Base-by-base conservation (phyloP, 345 rosid species). In the Crucihimalaya himalaica region DNA sequence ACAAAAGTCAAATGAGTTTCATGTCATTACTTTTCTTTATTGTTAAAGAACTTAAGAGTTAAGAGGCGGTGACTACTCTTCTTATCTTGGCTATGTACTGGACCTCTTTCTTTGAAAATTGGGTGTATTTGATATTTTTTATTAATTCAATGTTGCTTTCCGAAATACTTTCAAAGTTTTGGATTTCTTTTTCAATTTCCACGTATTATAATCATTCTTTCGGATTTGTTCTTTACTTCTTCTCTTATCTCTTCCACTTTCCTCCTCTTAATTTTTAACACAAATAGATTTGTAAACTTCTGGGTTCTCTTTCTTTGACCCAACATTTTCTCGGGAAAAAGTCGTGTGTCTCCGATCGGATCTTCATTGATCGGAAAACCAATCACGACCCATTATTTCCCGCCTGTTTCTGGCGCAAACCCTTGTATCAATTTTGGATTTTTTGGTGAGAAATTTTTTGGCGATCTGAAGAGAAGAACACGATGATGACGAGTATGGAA, bases 401-500 rank as follows among this genome's bases (percentile, higher is more conserved):
- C 35, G n/a, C 37, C 63, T 45, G 65, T 9, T 58, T 47, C 37
- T 18, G 14, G 61, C 6, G 34, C 53, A 35, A 45, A 52, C 68
- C 71, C 20, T 23, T 58, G 18, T 47, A 23, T 32, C 64, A 23
- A 32, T 16, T 74, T 37, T 60, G 15, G 69, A 58, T 71, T 73
- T 73, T 18, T 56, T 27, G 55, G 5, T 12, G 46, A 65, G 51
- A 66, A 35, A 59, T 43, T 25, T 50, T 9, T 39, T 31, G 20
- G 27, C 31, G 76, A 62, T 72, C 53, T 58, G 60, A 45, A 53
- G 40, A 35, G 13, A 35, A 70, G 78, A 70, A 51, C 31, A 84
- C 72, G 88, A 81, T 86, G 89, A 85, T 79, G 93, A 78, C 86
- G 94, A 84, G 88, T 45, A 85, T 86, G 86, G 94, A 85, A 79